Conservation (phyloP, 1,139 yeast species). For the Diutina catenulata region DNA sequence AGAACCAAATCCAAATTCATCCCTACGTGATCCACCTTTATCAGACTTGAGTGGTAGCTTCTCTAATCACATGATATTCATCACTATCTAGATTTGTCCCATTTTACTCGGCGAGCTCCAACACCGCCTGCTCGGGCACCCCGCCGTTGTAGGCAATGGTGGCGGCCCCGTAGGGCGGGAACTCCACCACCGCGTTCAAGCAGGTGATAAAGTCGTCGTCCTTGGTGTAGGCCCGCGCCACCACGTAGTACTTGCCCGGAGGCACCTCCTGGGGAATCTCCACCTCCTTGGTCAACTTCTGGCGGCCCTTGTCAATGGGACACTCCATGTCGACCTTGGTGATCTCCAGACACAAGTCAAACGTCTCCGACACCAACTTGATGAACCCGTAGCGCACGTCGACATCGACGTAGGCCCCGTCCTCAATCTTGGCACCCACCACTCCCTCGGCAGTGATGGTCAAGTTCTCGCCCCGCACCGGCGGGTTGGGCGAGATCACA, state of each 20-base stretch:
- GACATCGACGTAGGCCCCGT: constrained; percentile 87
- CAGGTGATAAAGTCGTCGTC: constrained; percentile 79
- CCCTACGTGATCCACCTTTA: too few species aligned
- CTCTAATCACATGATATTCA: too few species aligned
- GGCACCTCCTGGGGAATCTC: constrained; percentile 91
- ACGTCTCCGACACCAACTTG: constrained; percentile 71
- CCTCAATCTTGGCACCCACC: constrained; percentile 43
- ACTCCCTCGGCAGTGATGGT: constrained; percentile 67
- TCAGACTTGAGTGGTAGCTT: too few species aligned
- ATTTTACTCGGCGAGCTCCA: too few species aligned
- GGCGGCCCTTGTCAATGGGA: constrained; percentile 64
- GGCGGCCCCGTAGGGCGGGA: constrained; percentile 21
- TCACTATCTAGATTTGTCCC: too few species aligned
- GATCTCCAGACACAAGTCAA: constrained; percentile 82
- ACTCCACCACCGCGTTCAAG: constrained; percentile 66
- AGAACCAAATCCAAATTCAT: too few species aligned
- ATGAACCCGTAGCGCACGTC: constrained; percentile 90
- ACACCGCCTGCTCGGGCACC: too few species aligned
- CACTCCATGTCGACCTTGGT: constrained; percentile 73
- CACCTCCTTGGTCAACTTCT: constrained; percentile 55
- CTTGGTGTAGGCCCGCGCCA: constrained; percentile 79
- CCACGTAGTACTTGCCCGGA: constrained; percentile 80
- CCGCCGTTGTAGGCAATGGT: too few species aligned
- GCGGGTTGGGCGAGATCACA: constrained; percentile 74
- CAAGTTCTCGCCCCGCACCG: constrained; percentile 66